phyloP scores from a whole-genome alignment of 164 flowering plant species.

The Kalanchoe fedtschenkoi region DNA sequence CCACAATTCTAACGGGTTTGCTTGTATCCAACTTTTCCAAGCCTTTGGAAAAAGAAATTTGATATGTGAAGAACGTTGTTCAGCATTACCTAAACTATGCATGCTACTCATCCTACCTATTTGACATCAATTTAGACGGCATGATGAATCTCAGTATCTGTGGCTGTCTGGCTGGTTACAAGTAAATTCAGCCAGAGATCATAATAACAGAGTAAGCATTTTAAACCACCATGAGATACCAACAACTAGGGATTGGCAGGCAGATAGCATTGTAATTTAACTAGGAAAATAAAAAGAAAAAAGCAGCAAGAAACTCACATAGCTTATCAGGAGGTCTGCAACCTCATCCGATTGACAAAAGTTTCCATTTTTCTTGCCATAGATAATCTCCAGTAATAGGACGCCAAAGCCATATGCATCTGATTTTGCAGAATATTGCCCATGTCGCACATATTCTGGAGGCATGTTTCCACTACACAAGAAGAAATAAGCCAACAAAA shows the following conservation, averaged over 20 bases:
- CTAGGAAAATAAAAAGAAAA: not conserved
- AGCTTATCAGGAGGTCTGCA: constrained; percentile 9
- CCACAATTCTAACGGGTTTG: constrained; percentile 12
- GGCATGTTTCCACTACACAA: constrained; percentile 27
- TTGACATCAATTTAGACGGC: not conserved
- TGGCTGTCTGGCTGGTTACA: not conserved
- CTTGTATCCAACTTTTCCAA: constrained; percentile 13
- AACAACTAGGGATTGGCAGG: not conserved
- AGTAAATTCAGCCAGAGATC: not conserved
- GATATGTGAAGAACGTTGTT: not conserved
- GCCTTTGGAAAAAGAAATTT: constrained; percentile 12
- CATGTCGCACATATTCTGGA: constrained; percentile 22
- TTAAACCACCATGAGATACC: not conserved
- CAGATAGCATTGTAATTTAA: not conserved
- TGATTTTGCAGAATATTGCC: constrained; percentile 19
- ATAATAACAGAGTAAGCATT: not conserved
- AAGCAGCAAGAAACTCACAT: constrained; percentile 6
- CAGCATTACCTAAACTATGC: not conserved
- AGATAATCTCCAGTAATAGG: constrained; percentile 18
- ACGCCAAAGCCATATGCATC: constrained; percentile 29
- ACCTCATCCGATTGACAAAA: constrained; percentile 6
- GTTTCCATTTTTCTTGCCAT: constrained; percentile 12
- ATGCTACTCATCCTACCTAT: too few species aligned
- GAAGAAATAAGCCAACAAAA: constrained; percentile 11
- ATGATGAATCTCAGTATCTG: too few species aligned